Conservation (phyloP, 257 asterid genomes). For the Nemophila menziesii region DNA sequence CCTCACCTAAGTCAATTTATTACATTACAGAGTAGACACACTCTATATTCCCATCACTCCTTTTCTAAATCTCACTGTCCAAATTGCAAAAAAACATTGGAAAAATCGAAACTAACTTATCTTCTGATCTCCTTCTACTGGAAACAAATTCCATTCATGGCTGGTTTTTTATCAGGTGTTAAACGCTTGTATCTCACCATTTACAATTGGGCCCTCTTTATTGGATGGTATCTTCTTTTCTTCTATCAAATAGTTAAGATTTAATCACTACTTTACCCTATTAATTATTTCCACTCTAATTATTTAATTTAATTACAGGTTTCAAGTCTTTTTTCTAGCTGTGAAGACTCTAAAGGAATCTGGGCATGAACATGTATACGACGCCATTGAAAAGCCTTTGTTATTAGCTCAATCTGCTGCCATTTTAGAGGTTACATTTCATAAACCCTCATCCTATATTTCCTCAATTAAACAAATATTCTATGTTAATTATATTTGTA, state of each 20-base stretch:
- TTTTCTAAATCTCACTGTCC: neutral
- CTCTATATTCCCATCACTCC: neutral
- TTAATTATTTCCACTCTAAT: too few species aligned
- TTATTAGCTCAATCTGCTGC: slow-evolving; percentile 83
- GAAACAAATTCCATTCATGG: slow-evolving; percentile 28
- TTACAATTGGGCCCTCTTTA: slow-evolving; percentile 71
- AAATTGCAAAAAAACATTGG: neutral
- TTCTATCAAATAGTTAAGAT: too few species aligned
- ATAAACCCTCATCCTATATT: neutral
- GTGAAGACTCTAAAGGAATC: slow-evolving; percentile 43
- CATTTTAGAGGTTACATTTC: slow-evolving; percentile 35
- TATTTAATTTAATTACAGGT: slow-evolving; percentile 12
- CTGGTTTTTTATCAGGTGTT: slow-evolving; percentile 35
- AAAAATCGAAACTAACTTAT: neutral
- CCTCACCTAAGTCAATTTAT: slow-evolving; percentile 2
- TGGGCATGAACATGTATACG: slow-evolving; percentile 63
- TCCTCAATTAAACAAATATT: neutral
- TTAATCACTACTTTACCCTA: too few species aligned
- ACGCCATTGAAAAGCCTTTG: slow-evolving; percentile 69
- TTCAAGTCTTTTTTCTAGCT: slow-evolving; percentile 64
- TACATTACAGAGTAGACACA: neutral
- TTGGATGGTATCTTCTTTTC: slow-evolving; percentile 52
- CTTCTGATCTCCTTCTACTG: neutral
- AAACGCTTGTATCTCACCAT: slow-evolving; percentile 57
- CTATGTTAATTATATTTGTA: neutral